Evolutionary conservation across 805 yeast species (phyloP).

Genomic region (Candida lessepsii): DNA sequence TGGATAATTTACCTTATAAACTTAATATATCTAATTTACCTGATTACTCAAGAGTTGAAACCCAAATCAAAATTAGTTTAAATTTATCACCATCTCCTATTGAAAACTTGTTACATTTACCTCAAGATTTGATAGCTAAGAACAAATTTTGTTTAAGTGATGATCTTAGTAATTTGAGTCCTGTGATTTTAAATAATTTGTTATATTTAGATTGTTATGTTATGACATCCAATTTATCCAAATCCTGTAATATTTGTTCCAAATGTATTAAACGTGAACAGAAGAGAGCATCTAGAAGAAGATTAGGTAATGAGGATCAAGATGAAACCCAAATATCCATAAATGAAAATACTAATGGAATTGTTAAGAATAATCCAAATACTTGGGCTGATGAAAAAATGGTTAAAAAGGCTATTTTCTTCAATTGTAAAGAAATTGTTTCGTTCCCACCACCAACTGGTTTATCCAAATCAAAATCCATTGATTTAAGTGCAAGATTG

Average conservation of each 20-base stretch:
- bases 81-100: constrained; percentile 74
- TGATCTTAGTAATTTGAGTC: constrained; percentile 44
- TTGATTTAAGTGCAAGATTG: constrained; percentile 66
- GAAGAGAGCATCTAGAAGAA: constrained; percentile 90
- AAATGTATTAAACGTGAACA: constrained; percentile 92
- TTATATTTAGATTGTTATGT: constrained; percentile 77
- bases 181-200: constrained; percentile 47
- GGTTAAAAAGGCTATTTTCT: constrained; percentile 80
- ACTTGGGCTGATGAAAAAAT: constrained; percentile 73
- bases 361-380: constrained; percentile 54
- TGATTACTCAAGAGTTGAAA: constrained; percentile 84
- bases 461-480: constrained; percentile 33
- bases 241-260: constrained; percentile 72
- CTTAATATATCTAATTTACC: constrained; percentile 66
- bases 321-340: background rate
- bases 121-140: constrained; percentile 84
- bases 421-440: constrained; percentile 86
- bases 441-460: constrained; percentile 64
- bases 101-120: constrained; percentile 71
- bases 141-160: constrained; percentile 71
- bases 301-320: constrained; percentile 49
- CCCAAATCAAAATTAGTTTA: constrained; percentile 81
- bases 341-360: constrained; percentile 18
- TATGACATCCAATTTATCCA: constrained; percentile 51
- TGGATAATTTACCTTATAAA: constrained; percentile 45